Base-by-base conservation (phyloP, 257 asterid species). In the Euphrasia confusa region DNA sequence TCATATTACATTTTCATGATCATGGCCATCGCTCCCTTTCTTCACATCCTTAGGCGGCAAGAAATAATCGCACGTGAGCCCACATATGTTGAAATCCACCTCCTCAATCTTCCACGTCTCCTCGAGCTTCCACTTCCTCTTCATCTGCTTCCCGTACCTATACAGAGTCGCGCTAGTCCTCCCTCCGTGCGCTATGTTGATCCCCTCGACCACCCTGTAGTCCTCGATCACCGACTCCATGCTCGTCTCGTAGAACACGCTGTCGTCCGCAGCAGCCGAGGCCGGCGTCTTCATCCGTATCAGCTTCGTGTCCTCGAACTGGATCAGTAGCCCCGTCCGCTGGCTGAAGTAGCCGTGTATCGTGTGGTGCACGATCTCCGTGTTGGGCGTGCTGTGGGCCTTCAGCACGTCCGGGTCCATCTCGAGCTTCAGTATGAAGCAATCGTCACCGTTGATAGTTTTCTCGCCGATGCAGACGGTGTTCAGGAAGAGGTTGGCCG, bases 341-440 rank as follows among this genome's bases (percentile, higher is more conserved):
- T 84, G 95, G 83, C 97, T 84, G 68, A 92, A 92, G 83, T 79
- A 76, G 0, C 99, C 97, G 95, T 96, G 87, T 54, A 92, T 83
- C 24, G 93, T 84, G 83, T 92, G 99, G 72, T 80, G 78, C 58
- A 84, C 80, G 35, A 84, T 75, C 32, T 83, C 89, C 12, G 93
- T 86, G 73, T 89, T 81, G 27, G 84, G 30, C 0, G 99, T 86
- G 77, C 85, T 79, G n/a, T 92, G 97, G 10, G 84, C 74, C 64
- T 76, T 78, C 55, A 89, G 79, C 60, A 78, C 70, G 5, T 84
- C 94, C 4, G 78, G 4, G 69, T 68, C 66, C 26, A 87, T 76
- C n/a, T 84, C 97, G 3, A 84, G 71, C 75, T 82, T 89, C 2
- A 92, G 89, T 15, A 78, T 71, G 75, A 89, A 92, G 54, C 99